Evolutionary conservation across 495 filamentous ascomycete species (phyloP).

Genomic region (Hypoxylon intermedium): DNA sequence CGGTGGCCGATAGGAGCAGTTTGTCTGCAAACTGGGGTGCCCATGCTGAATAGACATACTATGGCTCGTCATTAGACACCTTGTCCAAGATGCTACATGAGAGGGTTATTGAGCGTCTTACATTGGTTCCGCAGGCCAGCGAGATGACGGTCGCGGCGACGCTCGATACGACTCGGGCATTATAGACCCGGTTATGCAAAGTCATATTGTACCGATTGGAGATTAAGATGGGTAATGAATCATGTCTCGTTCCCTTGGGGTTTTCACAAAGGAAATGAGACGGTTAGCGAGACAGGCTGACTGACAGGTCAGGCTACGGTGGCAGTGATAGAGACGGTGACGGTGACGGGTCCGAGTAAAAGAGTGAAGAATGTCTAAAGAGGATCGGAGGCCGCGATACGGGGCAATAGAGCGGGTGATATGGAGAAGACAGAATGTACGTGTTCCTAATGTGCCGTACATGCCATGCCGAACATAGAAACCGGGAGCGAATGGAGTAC

Average conservation of each 20-base stretch:
- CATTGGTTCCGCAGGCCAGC: slow-evolving; percentile 91
- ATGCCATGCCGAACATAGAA: slow-evolving; percentile 29
- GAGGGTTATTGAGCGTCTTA: slow-evolving; percentile 49
- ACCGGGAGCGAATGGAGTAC: slow-evolving; percentile 20
- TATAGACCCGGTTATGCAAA: slow-evolving; percentile 52
- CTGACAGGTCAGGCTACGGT: slow-evolving; percentile 14
- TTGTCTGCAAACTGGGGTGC: slow-evolving; percentile 90
- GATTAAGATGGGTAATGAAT: slow-evolving; percentile 26
- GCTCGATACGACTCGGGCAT: slow-evolving; percentile 74
- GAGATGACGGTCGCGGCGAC: slow-evolving; percentile 86
- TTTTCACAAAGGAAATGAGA: slow-evolving; percentile 39
- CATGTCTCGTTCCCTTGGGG: slow-evolving; percentile 32
- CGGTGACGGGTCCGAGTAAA: slow-evolving; percentile 5
- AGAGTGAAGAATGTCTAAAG: slow-evolving; percentile 4
- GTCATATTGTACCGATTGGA: slow-evolving; percentile 34
- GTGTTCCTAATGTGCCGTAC: slow-evolving; percentile 6
- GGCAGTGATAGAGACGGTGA: too few relatives aligned
- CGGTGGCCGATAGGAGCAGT: slow-evolving; percentile 84
- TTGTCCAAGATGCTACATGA: not conserved
- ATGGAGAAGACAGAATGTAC: slow-evolving; percentile 1
- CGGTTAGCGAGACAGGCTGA: too few relatives aligned
- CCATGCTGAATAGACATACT: slow-evolving; percentile 99
- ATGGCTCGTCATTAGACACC: slow-evolving; percentile 8
- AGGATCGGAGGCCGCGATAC: slow-evolving; percentile 27
- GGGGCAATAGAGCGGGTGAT: not conserved